Base-by-base conservation (phyloP, 371 early-diverging fungal genomes). In the Capniomyces stellatus region DNA sequence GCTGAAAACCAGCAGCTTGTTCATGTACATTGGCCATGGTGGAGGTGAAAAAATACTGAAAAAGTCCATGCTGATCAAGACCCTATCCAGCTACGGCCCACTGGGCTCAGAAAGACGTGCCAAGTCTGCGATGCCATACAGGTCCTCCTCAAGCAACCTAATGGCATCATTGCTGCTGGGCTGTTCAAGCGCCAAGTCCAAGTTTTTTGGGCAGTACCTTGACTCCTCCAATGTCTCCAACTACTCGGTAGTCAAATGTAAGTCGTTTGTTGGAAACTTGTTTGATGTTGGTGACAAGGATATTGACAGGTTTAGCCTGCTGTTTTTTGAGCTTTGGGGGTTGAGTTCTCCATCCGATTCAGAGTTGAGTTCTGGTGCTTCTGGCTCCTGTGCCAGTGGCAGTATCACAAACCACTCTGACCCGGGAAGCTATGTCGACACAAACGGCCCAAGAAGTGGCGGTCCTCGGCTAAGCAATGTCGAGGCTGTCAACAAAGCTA, bases 261-360 rank as follows among this genome's bases (percentile, higher is more conserved):
- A 35, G 3, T 75, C 89, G 1, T 69, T 98, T 0, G 81, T 98
- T 0, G 98, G 89, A 21, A 95, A 92, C 58, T 72, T 99, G 18
- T 99, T 98, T 98, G 99, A 99, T 71, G 96, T 99, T 6, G 98
- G 98, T 0, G 99, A 99, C 69, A 76, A 81, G 62, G 99, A 99
- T 64, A 82, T 98, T 42, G 99, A 99, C 62, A 70, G 78, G n/a
- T 81, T 89, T 54, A 82, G 83, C 19, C 71, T 73, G 29, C 64
- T 70, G 1, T 55, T 89, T 69, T 67, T 95, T 51, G 56, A 59
- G 1, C 47, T 64, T 10, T 92, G 91, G 84, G 89, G 87, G 0
- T 51, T 94, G 30, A 48, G 41, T 18, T 40, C 15, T 15, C 44
- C 66, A 2, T n/a, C n/a, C n/a, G n/a, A 52, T 56, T 21, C 35